Evolutionary conservation across 306 rosid genomes (phyloP).

Genomic region (Luffa acutangula): DNA sequence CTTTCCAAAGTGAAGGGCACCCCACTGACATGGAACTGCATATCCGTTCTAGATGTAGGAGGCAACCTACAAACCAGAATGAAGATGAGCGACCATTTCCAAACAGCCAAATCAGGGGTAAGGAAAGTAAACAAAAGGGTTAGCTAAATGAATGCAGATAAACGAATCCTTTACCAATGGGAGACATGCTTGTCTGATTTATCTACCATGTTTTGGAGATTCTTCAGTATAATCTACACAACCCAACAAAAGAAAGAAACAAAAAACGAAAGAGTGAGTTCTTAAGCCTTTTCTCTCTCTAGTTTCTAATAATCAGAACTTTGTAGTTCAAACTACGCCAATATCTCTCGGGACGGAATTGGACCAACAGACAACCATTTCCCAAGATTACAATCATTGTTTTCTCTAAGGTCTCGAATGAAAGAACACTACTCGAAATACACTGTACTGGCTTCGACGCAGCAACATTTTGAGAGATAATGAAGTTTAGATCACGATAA

Average conservation of each 20-base stretch:
- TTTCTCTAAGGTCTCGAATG: background rate
- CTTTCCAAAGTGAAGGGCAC: conserved; percentile 12
- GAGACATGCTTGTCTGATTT: background rate
- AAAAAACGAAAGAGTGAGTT: background rate
- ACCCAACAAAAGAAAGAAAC: background rate
- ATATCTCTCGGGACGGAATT: background rate
- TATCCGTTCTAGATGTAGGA: conserved; percentile 10
- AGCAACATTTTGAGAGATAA: background rate
- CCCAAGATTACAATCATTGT: background rate
- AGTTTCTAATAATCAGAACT: background rate
- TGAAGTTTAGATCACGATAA: background rate
- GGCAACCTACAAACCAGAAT: conserved; percentile 17
- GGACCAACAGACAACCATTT: background rate
- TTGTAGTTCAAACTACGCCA: background rate
- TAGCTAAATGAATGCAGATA: background rate
- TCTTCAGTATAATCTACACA: background rate
- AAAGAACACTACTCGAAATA: background rate
- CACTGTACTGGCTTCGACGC: background rate
- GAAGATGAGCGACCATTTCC: background rate
- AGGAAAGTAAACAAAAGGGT: background rate
- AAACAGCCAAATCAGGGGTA: background rate
- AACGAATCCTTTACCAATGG: background rate
- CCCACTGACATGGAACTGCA: conserved; percentile 19
- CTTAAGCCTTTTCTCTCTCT: background rate
- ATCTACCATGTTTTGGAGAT: background rate